Percentiles rank a stretch among this genome's conserved stretches.
phyloP scores from a whole-genome alignment of 257 asterid genomes.

The Ophiorrhiza pumila region DNA sequence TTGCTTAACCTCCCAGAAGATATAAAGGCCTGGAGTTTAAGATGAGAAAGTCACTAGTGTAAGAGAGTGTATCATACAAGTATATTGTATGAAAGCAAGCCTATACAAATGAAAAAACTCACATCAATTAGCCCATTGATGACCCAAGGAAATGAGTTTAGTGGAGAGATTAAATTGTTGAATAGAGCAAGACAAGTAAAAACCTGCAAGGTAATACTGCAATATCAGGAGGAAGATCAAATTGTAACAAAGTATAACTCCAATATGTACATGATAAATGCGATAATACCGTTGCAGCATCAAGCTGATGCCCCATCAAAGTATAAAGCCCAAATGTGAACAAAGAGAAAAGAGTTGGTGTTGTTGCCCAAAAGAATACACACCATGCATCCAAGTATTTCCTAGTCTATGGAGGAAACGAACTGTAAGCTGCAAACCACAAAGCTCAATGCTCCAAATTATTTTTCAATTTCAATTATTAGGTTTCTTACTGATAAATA shows the following conservation, averaged over 20 bases:
- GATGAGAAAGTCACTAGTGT: slow-evolving; percentile 1
- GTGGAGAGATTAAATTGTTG: slow-evolving; percentile 87
- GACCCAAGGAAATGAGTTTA: slow-evolving; percentile 99
- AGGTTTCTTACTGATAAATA: slow-evolving; percentile 61
- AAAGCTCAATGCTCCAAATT: slow-evolving; percentile 5
- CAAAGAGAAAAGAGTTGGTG: slow-evolving; percentile 92
- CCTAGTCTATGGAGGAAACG: slow-evolving; percentile 55
- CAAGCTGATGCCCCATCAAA: slow-evolving; percentile 82
- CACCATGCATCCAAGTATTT: slow-evolving; percentile 99
- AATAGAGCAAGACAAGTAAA: slow-evolving; percentile 96
- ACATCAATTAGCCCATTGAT: slow-evolving; percentile 97
- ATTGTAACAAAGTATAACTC: not conserved
- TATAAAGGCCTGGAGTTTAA: slow-evolving; percentile 67
- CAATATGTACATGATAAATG: not conserved
- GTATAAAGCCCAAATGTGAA: slow-evolving; percentile 92
- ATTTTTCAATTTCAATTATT: not conserved
- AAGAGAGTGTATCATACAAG: slow-evolving; percentile 3
- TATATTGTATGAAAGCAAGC: slow-evolving; percentile 4
- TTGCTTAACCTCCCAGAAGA: slow-evolving; percentile 77
- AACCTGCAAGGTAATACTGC: slow-evolving; percentile 55
- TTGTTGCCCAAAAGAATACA: slow-evolving; percentile 98
- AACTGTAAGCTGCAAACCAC: slow-evolving; percentile 19
- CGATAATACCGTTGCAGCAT: slow-evolving; percentile 88
- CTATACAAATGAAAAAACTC: slow-evolving; percentile 27
- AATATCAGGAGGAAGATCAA: slow-evolving; percentile 4